Conservation (phyloP, 768 basidiomycete genomes). For the Rhodotorula graminis region DNA sequence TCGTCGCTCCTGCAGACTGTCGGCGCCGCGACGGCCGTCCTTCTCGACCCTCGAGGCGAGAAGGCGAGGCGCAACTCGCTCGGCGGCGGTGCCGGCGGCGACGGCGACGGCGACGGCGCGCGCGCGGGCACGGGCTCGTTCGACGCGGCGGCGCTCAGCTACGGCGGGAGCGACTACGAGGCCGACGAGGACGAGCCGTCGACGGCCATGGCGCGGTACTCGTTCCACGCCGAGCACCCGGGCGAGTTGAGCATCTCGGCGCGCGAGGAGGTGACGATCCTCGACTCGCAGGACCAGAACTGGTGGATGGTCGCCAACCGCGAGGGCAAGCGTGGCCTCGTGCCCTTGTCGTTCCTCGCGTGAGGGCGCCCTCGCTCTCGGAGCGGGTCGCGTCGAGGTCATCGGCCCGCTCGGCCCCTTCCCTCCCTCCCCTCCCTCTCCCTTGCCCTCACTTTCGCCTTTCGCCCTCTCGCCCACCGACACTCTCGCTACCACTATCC, state of each 20-base stretch:
- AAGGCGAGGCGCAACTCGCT: constrained; percentile 27
- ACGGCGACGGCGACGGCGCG: not conserved
- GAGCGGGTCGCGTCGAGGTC: too few relatives aligned
- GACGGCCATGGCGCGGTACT: constrained; percentile 43
- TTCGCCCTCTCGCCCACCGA: not conserved
- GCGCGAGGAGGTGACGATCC: constrained; percentile 44
- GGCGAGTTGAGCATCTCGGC: constrained; percentile 46
- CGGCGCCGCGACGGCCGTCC: constrained; percentile 44
- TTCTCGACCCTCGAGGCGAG: constrained; percentile 34
- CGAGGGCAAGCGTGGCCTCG: constrained; percentile 19
- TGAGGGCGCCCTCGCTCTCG: not conserved
- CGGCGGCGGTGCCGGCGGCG: not conserved
- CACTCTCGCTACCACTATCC: not conserved
- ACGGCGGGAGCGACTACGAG: constrained; percentile 39
- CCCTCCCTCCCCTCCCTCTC: not conserved
- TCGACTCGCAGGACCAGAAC: constrained; percentile 36
- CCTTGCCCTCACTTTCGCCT: too few relatives aligned
- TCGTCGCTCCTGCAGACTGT: constrained; percentile 85
- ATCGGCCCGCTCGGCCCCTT: not conserved
- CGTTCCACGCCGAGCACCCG: constrained; percentile 45
- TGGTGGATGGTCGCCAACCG: constrained; percentile 34
- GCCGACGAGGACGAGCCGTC: constrained; percentile 37
- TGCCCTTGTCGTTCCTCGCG: constrained; percentile 22
- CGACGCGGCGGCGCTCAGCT: constrained; percentile 18
- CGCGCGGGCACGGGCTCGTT: constrained; percentile 10